Conservation (phyloP, 2,329 filamentous ascomycete species). For the Cladorrhinum sp. region DNA sequence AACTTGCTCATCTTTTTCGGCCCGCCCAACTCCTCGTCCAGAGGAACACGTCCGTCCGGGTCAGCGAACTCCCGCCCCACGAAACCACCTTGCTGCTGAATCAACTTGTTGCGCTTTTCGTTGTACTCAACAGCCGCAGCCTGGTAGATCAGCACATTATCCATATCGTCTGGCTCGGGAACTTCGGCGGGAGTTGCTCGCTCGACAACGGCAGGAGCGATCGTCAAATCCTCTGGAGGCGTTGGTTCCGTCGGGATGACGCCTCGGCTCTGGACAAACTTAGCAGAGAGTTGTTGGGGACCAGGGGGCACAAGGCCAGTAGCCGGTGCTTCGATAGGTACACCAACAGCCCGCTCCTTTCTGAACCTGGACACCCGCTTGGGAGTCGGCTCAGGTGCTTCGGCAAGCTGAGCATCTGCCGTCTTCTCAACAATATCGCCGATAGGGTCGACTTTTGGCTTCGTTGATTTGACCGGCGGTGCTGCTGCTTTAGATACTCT, state of each 20-base stretch:
- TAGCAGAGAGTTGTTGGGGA: conserved; percentile 43
- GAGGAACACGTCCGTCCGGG: conserved; percentile 62
- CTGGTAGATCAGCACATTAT: conserved; percentile 68
- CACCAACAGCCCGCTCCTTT: conserved; percentile 34
- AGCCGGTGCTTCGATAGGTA: conserved; percentile 27
- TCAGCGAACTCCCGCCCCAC: conserved; percentile 52
- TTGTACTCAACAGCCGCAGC: conserved; percentile 84
- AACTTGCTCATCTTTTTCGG: conserved; percentile 67
- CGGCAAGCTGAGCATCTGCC: conserved; percentile 22
- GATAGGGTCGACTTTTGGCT: conserved; percentile 44
- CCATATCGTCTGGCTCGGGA: conserved; percentile 60
- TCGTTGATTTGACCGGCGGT: conserved; percentile 14
- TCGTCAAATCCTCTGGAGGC: conserved; percentile 50
- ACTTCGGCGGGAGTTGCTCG: conserved; percentile 39
- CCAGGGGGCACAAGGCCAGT: conserved; percentile 35
- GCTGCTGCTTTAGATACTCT: conserved; percentile 13
- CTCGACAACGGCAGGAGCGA: conserved; percentile 61
- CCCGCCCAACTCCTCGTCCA: conserved; percentile 64
- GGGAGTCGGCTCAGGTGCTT: conserved; percentile 22
- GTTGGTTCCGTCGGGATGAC: conserved; percentile 39
- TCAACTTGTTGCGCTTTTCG: conserved; percentile 75
- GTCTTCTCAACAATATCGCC: conserved; percentile 52
- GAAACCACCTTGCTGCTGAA: conserved; percentile 81
- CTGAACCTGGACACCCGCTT: conserved; percentile 54
- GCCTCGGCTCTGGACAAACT: conserved; percentile 36